phyloP scores from a whole-genome alignment of 495 filamentous ascomycete species.

The Penicillium pancosmium region DNA sequence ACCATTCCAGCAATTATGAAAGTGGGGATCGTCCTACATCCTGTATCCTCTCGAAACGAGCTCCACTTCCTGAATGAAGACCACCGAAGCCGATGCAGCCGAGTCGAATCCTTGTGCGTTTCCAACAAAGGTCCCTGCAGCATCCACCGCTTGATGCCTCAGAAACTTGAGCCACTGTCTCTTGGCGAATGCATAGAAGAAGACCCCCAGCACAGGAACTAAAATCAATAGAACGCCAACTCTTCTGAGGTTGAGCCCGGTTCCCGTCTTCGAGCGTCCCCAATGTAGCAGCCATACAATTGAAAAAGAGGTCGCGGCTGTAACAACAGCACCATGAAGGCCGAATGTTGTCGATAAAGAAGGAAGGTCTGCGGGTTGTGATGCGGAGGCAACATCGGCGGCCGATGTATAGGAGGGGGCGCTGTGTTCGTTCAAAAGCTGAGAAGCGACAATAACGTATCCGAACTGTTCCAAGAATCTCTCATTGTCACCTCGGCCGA shows the following conservation, averaged over 20 bases:
- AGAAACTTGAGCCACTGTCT: slow-evolving; percentile 86
- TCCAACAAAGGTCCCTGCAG: slow-evolving; percentile 71
- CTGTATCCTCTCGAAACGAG: slow-evolving; percentile 92
- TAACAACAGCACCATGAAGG: slow-evolving; percentile 53
- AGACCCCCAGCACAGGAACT: slow-evolving; percentile 54
- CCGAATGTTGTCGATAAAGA: slow-evolving; percentile 49
- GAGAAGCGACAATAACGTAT: slow-evolving; percentile 93
- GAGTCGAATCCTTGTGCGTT: slow-evolving; percentile 83
- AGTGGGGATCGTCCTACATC: slow-evolving; percentile 58
- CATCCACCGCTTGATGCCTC: slow-evolving; percentile 72
- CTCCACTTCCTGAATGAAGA: slow-evolving; percentile 94
- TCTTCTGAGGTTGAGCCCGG: slow-evolving; percentile 44
- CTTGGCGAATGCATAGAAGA: slow-evolving; percentile 72
- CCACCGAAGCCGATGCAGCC: slow-evolving; percentile 75
- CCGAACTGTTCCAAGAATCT: slow-evolving; percentile 94
- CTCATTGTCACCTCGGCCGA: slow-evolving; percentile 80
- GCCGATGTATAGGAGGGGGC: slow-evolving; percentile 51
- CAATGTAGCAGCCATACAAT: slow-evolving; percentile 76
- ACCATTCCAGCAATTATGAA: not conserved
- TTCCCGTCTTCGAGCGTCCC: slow-evolving; percentile 45
- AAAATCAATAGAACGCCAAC: slow-evolving; percentile 61
- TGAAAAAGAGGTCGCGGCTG: slow-evolving; percentile 61
- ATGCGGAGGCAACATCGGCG: slow-evolving; percentile 40
- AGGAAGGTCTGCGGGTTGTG: slow-evolving; percentile 37
- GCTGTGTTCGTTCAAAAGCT: slow-evolving; percentile 74